A percentile compares a stretch with the other conserved stretches of the same genome.
phyloP scores from a whole-genome alignment of 2,329 filamentous ascomycete genomes.

The Neofusicoccum cordaticola region DNA sequence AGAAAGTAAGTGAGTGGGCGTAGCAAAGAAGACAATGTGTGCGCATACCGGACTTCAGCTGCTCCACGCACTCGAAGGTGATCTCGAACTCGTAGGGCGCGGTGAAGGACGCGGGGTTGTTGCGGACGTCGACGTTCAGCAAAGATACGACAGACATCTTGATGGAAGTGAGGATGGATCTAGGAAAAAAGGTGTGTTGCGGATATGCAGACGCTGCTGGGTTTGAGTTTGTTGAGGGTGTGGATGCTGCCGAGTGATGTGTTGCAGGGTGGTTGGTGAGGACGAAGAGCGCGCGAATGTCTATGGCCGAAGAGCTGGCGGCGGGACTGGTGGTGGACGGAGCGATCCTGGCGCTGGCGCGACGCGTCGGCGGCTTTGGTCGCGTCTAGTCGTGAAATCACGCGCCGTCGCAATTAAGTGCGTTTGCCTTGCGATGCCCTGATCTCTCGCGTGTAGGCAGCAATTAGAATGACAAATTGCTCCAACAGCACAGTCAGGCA shows the following conservation, averaged over 20 bases:
- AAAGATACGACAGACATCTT: slow-evolving; percentile 95
- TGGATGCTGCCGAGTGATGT: background rate
- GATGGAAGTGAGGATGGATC: slow-evolving; percentile 21
- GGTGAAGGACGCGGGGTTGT: slow-evolving; percentile 94
- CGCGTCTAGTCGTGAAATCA: slow-evolving; percentile 4
- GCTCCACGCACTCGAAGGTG: slow-evolving; percentile 95
- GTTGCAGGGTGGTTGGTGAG: background rate
- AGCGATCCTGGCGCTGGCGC: slow-evolving; percentile 8
- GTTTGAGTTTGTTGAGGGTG: background rate
- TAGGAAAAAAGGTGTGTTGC: background rate
- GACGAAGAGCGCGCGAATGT: slow-evolving; percentile 10
- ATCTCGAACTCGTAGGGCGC: slow-evolving; percentile 97
- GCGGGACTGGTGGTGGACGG: slow-evolving; percentile 7
- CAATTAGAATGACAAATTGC: background rate
- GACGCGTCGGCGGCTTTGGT: slow-evolving; percentile 5
- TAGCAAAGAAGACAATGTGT: background rate
- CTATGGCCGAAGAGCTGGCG: slow-evolving; percentile 13
- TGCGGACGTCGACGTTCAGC: slow-evolving; percentile 89
- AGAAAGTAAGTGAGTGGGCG: slow-evolving; percentile 20
- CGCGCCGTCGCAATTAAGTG: slow-evolving; percentile 3
- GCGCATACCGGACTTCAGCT: slow-evolving; percentile 77
- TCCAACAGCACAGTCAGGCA: background rate
- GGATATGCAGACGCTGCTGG: background rate
- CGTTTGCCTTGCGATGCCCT: background rate
- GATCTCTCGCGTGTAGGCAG: background rate